Conservation (phyloP, 306 rosid species). For the Vachellia collinsii region DNA sequence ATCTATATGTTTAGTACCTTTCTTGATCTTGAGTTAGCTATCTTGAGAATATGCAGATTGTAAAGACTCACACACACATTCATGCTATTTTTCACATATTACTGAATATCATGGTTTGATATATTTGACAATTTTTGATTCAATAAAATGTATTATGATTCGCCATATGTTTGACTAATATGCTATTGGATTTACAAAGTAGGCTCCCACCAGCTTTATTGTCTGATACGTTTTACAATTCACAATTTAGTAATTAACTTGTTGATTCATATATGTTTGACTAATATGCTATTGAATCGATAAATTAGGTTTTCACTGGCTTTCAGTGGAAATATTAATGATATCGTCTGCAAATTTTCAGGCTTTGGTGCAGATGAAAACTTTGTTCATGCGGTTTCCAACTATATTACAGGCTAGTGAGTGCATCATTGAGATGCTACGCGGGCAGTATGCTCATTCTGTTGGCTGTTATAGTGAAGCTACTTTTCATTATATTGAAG, state of each 20-base stretch:
- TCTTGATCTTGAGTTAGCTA: background rate
- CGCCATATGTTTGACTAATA: background rate
- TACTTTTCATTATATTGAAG: conserved; percentile 85
- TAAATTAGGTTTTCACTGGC: background rate
- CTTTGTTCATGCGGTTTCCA: conserved; percentile 89
- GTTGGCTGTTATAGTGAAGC: conserved; percentile 93
- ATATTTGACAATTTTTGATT: background rate
- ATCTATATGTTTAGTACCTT: background rate
- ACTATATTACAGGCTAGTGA: conserved; percentile 93
- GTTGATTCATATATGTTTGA: background rate
- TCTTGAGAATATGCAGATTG: background rate
- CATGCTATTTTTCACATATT: background rate
- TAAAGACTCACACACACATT: background rate
- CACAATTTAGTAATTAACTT: background rate
- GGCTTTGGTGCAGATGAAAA: conserved; percentile 94
- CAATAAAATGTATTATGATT: background rate
- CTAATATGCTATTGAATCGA: background rate
- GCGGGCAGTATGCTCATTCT: conserved; percentile 95
- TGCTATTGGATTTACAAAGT: background rate
- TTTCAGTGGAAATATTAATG: conserved; percentile 30
- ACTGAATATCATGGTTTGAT: background rate
- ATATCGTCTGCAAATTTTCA: conserved; percentile 46
- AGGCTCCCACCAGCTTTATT: background rate
- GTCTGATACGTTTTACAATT: background rate
- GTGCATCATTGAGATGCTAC: conserved; percentile 89